These are phyloP conservation scores for Tylopilus sp. DNA, from an alignment of 768 basidiomycete genomes.

Conservation along the genomic window DNA sequence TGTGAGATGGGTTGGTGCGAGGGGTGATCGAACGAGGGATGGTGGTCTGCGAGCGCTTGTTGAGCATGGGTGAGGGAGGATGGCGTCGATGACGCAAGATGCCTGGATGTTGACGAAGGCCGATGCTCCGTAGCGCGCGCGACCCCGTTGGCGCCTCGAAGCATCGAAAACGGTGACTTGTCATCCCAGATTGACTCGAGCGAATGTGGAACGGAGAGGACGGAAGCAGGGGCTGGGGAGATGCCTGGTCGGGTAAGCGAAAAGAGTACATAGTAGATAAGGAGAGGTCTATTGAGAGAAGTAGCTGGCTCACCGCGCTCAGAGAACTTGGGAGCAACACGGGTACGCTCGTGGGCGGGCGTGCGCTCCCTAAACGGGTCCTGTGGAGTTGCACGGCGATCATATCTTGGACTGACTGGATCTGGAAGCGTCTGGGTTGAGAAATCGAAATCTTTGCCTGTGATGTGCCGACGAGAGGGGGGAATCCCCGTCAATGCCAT, in stretches of 20 bases:
- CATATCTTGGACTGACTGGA: constrained; percentile 10
- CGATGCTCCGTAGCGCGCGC: constrained; percentile 38
- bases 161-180: constrained; percentile 69
- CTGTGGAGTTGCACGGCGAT: constrained; percentile 18
- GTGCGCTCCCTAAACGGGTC: constrained; percentile 27
- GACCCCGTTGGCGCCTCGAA: constrained; percentile 53
- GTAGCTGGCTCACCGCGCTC: constrained; percentile 28
- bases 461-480: constrained; percentile 2
- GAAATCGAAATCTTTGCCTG: constrained; percentile 94
- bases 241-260: constrained; percentile 17
- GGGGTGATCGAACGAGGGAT: constrained; percentile 36
- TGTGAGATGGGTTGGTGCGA: constrained; percentile 35
- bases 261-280: constrained; percentile 15
- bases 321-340: constrained; percentile 14
- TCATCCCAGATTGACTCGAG: constrained; percentile 82
- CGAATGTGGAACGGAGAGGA: constrained; percentile 35
- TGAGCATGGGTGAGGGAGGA: constrained; percentile 25
- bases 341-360: constrained; percentile 25
- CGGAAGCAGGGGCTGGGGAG: constrained; percentile 36
- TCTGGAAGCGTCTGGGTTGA: constrained; percentile 41
- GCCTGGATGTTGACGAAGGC: constrained; percentile 23
- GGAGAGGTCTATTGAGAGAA: constrained; percentile 5
- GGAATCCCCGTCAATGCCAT: constrained; percentile 5
- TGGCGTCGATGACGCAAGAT: constrained; percentile 20
- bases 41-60: constrained; percentile 33